Evolutionary conservation across 108 stramenopile genomes (phyloP).

Genomic region (Cyclostephanos invisitatus): DNA sequence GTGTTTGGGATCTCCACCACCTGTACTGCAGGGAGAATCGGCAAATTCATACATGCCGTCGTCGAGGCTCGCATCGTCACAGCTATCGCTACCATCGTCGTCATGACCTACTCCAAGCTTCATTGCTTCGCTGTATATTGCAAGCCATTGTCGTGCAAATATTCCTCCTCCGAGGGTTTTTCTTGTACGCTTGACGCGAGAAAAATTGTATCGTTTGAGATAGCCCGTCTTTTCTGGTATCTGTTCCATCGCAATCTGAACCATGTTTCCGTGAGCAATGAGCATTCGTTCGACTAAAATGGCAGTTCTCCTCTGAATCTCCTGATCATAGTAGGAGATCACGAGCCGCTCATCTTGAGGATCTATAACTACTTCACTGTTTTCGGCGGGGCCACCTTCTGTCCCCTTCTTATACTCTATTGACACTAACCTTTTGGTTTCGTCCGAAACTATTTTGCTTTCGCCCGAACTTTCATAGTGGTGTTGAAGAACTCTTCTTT

Average conservation of each 20-base stretch:
- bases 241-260: conserved; percentile 47
- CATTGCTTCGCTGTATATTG: conserved; percentile 76
- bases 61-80: conserved; percentile 36
- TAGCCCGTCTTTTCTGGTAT: conserved; percentile 71
- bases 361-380: conserved; percentile 5
- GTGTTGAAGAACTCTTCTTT: conserved; percentile 1
- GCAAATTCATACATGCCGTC: conserved; percentile 5
- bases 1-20: not conserved
- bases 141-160: conserved; percentile 79
- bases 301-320: conserved; percentile 55
- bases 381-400: conserved; percentile 3
- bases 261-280: conserved; percentile 81
- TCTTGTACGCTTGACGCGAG: conserved; percentile 73
- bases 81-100: conserved; percentile 37
- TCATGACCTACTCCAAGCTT: conserved; percentile 55
- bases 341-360: conserved; percentile 48
- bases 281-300: conserved; percentile 76
- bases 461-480: not conserved
- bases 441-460: conserved; percentile 1
- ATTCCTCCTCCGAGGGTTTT: conserved; percentile 86
- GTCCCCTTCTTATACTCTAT: conserved; percentile 16
- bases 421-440: not conserved
- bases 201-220: conserved; percentile 74
- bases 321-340: conserved; percentile 59
- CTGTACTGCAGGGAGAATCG: conserved; percentile 2